phyloP scores from a whole-genome alignment of 192 early-diverging fungal genomes.

The Entomortierella parvispora region DNA sequence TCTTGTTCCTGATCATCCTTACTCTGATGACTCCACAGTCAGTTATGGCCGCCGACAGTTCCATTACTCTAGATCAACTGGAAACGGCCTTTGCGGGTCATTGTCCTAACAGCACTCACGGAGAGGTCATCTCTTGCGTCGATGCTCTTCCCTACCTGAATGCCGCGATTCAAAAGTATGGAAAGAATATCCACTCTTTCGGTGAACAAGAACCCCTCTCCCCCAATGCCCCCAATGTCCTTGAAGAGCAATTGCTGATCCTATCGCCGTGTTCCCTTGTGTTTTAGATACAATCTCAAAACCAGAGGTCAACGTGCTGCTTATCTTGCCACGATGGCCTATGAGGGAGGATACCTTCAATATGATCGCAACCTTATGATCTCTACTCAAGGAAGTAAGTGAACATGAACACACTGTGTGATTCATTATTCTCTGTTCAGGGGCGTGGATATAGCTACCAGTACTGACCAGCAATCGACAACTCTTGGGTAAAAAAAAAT shows the following conservation, averaged over 20 bases:
- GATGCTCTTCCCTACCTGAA: slow-evolving; percentile 46
- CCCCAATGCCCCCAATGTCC: no score
- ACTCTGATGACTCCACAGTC: background rate
- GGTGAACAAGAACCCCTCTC: no score
- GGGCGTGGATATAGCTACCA: no score
- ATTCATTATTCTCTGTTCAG: no score
- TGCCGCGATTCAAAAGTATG: slow-evolving; percentile 43
- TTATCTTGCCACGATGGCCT: slow-evolving; percentile 41
- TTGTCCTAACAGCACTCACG: slow-evolving; percentile 13
- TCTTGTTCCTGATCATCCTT: background rate
- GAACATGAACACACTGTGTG: no score
- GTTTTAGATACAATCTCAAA: slow-evolving; percentile 14
- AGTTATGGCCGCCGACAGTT: background rate
- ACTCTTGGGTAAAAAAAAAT: no score
- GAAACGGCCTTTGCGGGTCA: slow-evolving; percentile 17
- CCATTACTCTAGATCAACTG: slow-evolving; percentile 15
- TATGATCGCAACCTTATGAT: slow-evolving; percentile 30
- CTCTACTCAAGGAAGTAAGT: slow-evolving; percentile 39
- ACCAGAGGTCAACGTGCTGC: slow-evolving; percentile 45
- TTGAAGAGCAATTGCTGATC: no score
- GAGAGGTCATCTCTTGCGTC: slow-evolving; percentile 25
- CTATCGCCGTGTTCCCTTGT: background rate
- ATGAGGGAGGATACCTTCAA: slow-evolving; percentile 25
- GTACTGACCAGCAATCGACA: no score
- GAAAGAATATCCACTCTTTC: no score